Evolutionary conservation across 192 early-diverging fungal species (phyloP).

Genomic region (Oehlia diaphana): DNA sequence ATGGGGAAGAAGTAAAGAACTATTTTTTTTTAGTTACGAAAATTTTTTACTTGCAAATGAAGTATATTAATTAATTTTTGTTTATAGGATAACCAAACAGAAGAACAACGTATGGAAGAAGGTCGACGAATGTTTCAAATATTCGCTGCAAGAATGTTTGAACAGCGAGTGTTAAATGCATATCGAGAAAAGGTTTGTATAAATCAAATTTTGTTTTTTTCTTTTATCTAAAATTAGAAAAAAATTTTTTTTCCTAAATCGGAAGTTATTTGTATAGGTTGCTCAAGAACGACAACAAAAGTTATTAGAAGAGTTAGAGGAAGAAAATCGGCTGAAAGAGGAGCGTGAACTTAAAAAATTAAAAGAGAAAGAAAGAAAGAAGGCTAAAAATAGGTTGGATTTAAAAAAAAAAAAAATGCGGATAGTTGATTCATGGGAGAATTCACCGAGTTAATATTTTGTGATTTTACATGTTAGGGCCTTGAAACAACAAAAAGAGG

Average conservation of each 20-base stretch:
- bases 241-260: background rate
- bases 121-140: slow-evolving; percentile 93
- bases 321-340: slow-evolving; percentile 70
- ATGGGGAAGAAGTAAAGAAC: slow-evolving; percentile 11
- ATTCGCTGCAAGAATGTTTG: slow-evolving; percentile 96
- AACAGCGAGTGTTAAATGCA: slow-evolving; percentile 89
- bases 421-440: background rate
- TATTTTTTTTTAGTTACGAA: background rate
- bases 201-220: too few species aligned
- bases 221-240: background rate
- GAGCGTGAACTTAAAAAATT: slow-evolving; percentile 56
- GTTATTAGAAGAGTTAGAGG: slow-evolving; percentile 85
- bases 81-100: slow-evolving; percentile 68
- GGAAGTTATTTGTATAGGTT: background rate
- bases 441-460: background rate
- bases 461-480: slow-evolving; percentile 44
- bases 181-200: slow-evolving; percentile 85
- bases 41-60: background rate
- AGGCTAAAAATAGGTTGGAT: slow-evolving; percentile 70
- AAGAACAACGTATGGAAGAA: slow-evolving; percentile 91
- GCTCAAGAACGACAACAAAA: slow-evolving; percentile 86
- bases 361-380: slow-evolving; percentile 72
- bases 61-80: slow-evolving; percentile 1
- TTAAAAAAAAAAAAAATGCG: slow-evolving; percentile 5
- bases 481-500: slow-evolving; percentile 70